These are phyloP conservation scores for Taphrina deformans DNA, from an alignment of 1,139 yeast species.

Conservation along the genomic window DNA sequence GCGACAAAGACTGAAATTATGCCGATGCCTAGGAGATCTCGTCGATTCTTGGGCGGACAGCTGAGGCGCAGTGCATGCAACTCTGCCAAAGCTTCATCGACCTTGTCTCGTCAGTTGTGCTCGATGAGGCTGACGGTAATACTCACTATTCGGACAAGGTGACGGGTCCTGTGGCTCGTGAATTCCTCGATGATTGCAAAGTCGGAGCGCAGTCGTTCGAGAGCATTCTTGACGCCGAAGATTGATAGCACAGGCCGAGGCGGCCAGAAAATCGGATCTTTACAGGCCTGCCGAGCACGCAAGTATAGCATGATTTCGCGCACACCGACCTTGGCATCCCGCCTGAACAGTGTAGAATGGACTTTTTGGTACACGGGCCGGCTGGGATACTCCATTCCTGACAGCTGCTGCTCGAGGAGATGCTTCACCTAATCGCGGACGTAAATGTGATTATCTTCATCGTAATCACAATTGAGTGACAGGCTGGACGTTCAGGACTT, in stretches of 20 bases:
- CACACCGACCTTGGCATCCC: slow-evolving; percentile 19
- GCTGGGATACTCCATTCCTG: not conserved
- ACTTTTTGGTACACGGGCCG: not conserved
- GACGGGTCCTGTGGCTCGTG: slow-evolving; percentile 2
- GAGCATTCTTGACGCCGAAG: slow-evolving; percentile 24
- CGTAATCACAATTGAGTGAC: no score
- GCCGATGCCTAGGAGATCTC: slow-evolving; percentile 16
- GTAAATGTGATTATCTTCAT: no score
- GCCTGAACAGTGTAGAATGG: slow-evolving; percentile 8
- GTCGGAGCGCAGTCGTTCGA: slow-evolving; percentile 17
- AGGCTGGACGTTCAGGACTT: no score
- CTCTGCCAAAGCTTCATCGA: slow-evolving; percentile 21
- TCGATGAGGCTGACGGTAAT: not conserved
- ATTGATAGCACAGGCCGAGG: slow-evolving; percentile 17
- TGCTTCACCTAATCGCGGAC: no score
- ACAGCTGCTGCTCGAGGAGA: no score
- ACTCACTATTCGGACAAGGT: not conserved
- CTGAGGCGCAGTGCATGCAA: slow-evolving; percentile 11
- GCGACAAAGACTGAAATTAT: slow-evolving; percentile 19
- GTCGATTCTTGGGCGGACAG: slow-evolving; percentile 17
- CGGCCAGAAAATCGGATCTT: slow-evolving; percentile 24
- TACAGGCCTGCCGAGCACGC: slow-evolving; percentile 4
- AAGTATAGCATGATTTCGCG: slow-evolving; percentile 15
- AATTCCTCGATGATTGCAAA: slow-evolving; percentile 7
- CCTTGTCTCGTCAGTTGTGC: not conserved